Evolutionary conservation across 2,329 filamentous ascomycete species (phyloP).

Genomic region (Hymenoscyphus occultus): DNA sequence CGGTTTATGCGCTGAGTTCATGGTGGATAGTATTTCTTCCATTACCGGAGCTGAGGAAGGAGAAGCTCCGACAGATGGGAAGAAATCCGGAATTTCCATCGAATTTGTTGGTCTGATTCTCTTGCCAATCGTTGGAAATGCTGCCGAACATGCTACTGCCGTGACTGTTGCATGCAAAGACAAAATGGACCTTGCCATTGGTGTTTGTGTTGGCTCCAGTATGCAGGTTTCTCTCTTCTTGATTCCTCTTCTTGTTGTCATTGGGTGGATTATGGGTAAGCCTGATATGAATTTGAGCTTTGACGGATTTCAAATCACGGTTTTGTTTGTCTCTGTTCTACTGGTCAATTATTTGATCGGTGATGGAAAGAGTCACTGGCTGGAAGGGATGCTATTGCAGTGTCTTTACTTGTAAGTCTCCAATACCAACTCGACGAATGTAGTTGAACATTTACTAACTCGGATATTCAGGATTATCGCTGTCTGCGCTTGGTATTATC

Average conservation of each 20-base stretch:
- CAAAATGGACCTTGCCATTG: constrained; percentile 78
- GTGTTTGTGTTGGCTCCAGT: constrained; percentile 77
- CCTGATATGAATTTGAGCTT: constrained; percentile 66
- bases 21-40: constrained; percentile 71
- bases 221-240: constrained; percentile 82
- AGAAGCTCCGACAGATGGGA: neutral
- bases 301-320: constrained; percentile 81
- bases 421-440: neutral
- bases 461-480: constrained; percentile 17
- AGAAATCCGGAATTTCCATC: constrained; percentile 58
- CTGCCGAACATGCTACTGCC: constrained; percentile 78
- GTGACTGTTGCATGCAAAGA: constrained; percentile 71
- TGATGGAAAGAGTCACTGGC: constrained; percentile 59
- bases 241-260: constrained; percentile 74
- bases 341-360: constrained; percentile 83
- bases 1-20: constrained; percentile 71
- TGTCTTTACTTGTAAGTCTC: constrained; percentile 34
- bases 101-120: constrained; percentile 79
- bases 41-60: constrained; percentile 59
- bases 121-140: constrained; percentile 79
- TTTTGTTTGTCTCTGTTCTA: constrained; percentile 78
- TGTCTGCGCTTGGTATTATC: constrained; percentile 27
- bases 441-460: neutral
- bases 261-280: constrained; percentile 72
- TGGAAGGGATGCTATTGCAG: constrained; percentile 34